Evolutionary conservation across 129 eudicot genomes (phyloP).

Genomic region (Chrysanthemum makinoi): DNA sequence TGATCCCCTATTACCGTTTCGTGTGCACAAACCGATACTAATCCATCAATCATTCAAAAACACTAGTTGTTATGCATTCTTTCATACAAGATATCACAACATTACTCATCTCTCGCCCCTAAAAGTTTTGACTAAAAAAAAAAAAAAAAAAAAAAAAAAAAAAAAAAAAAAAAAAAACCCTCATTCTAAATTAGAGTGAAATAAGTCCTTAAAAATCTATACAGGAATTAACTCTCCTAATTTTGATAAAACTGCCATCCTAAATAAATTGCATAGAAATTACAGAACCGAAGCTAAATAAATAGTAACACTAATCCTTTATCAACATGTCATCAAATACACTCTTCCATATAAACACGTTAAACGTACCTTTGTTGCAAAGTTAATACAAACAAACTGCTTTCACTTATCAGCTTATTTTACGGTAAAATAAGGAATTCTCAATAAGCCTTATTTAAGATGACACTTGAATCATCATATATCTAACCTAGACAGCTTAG

Average conservation of each 20-base stretch:
- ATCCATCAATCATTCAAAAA: neutral
- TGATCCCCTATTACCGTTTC: slow-evolving; percentile 6
- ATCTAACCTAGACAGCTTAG: too few relatives aligned
- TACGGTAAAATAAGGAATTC: too few relatives aligned
- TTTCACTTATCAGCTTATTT: too few relatives aligned
- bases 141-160: too few relatives aligned
- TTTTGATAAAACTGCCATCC: too few relatives aligned
- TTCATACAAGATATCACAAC: neutral
- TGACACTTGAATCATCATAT: too few relatives aligned
- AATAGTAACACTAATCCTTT: neutral
- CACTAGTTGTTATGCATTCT: neutral
- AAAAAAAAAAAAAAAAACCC: neutral
- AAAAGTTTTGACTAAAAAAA: too few relatives aligned
- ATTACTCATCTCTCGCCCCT: neutral
- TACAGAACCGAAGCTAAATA: neutral
- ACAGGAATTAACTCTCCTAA: too few relatives aligned
- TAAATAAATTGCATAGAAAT: neutral
- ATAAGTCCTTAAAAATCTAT: neutral
- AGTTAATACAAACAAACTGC: too few relatives aligned
- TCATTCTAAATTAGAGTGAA: neutral
- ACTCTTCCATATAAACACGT: slow-evolving; percentile 14
- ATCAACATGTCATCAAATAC: slow-evolving; percentile 3
- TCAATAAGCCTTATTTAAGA: too few relatives aligned
- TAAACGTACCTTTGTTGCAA: neutral
- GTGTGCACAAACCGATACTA: neutral